Base-by-base conservation (phyloP, 441 rosid genomes). In the Dalechampia spathulata region DNA sequence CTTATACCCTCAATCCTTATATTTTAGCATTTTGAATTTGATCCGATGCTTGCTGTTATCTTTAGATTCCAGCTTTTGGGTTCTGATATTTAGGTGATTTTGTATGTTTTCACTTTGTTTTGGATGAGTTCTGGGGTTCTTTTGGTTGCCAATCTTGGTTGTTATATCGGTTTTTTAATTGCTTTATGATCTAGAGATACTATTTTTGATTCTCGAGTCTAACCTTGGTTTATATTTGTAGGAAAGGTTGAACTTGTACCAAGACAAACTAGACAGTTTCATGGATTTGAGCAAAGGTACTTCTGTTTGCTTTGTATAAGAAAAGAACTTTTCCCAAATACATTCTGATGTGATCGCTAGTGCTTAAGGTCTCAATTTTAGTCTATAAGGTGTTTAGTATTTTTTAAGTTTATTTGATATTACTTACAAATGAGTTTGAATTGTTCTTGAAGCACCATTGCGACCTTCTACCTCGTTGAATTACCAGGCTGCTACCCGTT, bases 401-500 rank as follows among this genome's bases (percentile, higher is more conserved):
- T 63, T 19, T 54, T 53, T 37, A 53, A 60, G 49, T 40, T 15
- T n/a, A 23, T 53, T 22, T 28, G 32, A 42, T 62, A 1, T 46
- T 23, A n/a, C n/a, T n/a, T n/a, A n/a, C n/a, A 5, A 22, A 58
- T 62, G 17, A 64, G 68, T 45, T 65, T 55, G 51, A 65, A 70
- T 69, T 49, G 51, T 63, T 61, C 30, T 53, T 67, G 72, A 60
- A 87, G 97, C 73, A 46, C 95, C 97, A 37, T 67, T 73, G 63
- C 83, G 76, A 25, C 95, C 88, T 49, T 83, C 93, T 7, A 69
- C 95, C 40, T 69, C 79, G 58, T 74, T 93, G 72, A 89, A 93
- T 72, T 75, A 72, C 73, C 87, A 60, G 63, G 99, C 95, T 43
- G 87, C 97, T 9, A 72, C 89, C n/a, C 95, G 93, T 47, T 78